phyloP scores from a whole-genome alignment of 495 filamentous ascomycete species.

The Xylaria flabelliformis region DNA sequence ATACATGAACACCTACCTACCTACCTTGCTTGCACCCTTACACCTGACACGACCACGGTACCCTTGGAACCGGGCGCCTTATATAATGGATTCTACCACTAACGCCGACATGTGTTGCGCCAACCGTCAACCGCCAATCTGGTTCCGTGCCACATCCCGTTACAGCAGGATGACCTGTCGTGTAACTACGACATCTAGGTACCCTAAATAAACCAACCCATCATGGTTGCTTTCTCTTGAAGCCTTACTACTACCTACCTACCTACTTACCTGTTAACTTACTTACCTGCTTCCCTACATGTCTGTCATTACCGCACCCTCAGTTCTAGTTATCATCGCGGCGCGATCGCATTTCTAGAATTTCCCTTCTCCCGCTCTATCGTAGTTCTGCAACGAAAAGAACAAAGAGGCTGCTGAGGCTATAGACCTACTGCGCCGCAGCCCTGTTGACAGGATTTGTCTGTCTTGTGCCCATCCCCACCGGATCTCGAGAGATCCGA shows the following conservation, averaged over 20 bases:
- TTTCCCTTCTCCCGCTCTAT: background rate
- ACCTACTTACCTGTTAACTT: background rate
- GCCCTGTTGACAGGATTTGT: background rate
- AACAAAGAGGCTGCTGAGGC: conserved; percentile 5
- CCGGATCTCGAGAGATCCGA: background rate
- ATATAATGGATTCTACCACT: background rate
- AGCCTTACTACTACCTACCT: background rate
- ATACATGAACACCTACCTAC: background rate
- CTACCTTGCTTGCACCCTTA: background rate
- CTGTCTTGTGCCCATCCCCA: background rate
- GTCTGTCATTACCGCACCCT: conserved; percentile 12
- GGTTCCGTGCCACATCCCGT: conserved; percentile 13
- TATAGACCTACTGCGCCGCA: background rate
- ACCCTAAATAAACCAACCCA: background rate
- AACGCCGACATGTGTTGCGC: background rate
- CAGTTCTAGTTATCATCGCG: background rate
- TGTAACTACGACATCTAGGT: conserved; percentile 11
- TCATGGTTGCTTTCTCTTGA: background rate
- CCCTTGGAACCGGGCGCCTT: background rate
- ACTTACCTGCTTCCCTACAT: background rate
- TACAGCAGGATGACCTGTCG: conserved; percentile 9
- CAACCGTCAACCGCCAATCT: background rate
- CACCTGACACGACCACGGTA: conserved; percentile 4
- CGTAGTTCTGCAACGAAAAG: background rate
- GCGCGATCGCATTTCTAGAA: background rate